Base-by-base conservation (phyloP, 1,139 yeast species). In the Geotrichum australiense region DNA sequence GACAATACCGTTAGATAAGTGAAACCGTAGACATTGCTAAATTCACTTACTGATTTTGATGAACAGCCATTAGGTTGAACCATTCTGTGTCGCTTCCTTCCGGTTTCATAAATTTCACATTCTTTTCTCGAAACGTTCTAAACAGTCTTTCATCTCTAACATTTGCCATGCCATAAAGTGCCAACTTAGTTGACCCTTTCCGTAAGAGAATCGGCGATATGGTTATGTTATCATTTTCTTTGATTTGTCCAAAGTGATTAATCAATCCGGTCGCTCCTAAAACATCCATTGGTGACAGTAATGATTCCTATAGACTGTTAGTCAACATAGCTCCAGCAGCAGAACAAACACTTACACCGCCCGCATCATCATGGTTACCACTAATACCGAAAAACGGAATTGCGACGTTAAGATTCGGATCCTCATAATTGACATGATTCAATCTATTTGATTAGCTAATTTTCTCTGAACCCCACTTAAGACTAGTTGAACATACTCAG, bases 321-420 rank as follows among this genome's bases (percentile, higher is more conserved):
- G 30, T n/a, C 7, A 26, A 7, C 7, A n/a, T 7, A 26, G 14
- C 11, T 26, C 5, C 11, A 7, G 6, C 14, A 26, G 29, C 4
- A 20, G 15, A 5, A 25, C 2, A 28, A 32, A 7, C 14, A 50
- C 55, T 31, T 36, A 51, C 84, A 0, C 98, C 98, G 0, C 96
- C 84, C 1, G 96, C 87, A 63, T 91, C 98, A 61, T 91, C 99
- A 60, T 91, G 99, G 55, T 91, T 91, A 2, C 99, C 99, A 45
- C 91, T 79, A 7, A 93, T 91, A 8, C 93, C 93, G 68, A 91
- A 87, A 16, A 91, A 75, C 0, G 99, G 99, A n/a, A 87, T 74
- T 0, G 94, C 78, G 2, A 91, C 80, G 59, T 91, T 91, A 47
- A 86, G 64, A 60, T 91, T 86, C 2, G 89, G 87, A 58, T 91